Evolutionary conservation across 495 filamentous ascomycete species (phyloP), one percentile per base, ranked within the genome.

Genomic region (Penicillium pancosmium): DNA sequence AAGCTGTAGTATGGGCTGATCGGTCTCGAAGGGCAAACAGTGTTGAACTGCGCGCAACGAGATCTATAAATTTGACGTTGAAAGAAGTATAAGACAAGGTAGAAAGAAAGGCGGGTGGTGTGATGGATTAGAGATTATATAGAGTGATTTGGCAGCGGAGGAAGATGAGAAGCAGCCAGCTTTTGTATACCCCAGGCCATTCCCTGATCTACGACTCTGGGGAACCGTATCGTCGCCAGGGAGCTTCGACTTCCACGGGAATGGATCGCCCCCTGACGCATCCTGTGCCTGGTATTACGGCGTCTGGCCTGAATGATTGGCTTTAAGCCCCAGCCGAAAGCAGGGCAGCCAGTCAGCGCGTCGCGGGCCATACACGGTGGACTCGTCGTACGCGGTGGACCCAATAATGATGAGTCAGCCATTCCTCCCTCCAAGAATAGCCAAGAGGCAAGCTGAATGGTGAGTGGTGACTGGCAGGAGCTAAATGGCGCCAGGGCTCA

Each of bases 211-310:
- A 68, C 66, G 48, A 68, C 60, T 61, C 57, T 51, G 66, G 66
- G 44, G 9, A 57, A 64, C 51, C 57, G 55, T 56, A 65, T 65
- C 57, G 59, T 56, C 52, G 57, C 62, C 55, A 62, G 59, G 58
- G 59, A 61, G 55, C 62, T 57, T 34, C 50, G 13, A 46, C 53
- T 61, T 50, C 16, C 54, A 57, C 54, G 61, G 62, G 62, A 68
- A 68, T 68, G 65, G 65, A 68, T 66, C 65, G 56, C 57, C 65
- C 65, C 65, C 60, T 66, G 65, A 68, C 61, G 63, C 66, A 68
- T 65, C 53, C 27, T 56, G 67, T 69, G 56, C 64, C 64, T 69
- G 67, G 67, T 69, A 67, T 57, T 61, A 56, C 41, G 8, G 34
- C 18, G 40, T 19, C 11, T 50, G 33, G 48, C 31, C 18, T 18